phyloP scores from a whole-genome alignment of 768 basidiomycete species.

The Sarcomyxa edulis region DNA sequence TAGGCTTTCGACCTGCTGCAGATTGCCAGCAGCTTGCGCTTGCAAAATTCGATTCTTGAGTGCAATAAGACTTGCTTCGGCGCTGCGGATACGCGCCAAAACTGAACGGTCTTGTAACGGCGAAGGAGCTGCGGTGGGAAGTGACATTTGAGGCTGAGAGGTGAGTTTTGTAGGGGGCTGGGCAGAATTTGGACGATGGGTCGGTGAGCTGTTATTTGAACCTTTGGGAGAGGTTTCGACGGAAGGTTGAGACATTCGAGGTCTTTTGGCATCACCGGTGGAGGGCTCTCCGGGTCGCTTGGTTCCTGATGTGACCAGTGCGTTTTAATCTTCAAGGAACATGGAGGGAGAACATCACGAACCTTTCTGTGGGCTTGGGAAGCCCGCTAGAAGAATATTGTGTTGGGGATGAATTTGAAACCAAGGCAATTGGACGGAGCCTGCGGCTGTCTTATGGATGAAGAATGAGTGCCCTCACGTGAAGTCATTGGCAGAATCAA shows the following conservation, averaged over 20 bases:
- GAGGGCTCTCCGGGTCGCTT: slow-evolving; percentile 42
- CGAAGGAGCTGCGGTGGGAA: too few species aligned
- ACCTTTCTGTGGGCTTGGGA: slow-evolving; percentile 32
- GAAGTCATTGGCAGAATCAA: slow-evolving; percentile 9
- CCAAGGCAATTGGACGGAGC: slow-evolving; percentile 43
- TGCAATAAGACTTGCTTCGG: slow-evolving; percentile 11
- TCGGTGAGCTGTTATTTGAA: too few species aligned
- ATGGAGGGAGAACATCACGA: background rate
- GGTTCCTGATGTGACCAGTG: slow-evolving; percentile 13
- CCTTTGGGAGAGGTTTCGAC: too few species aligned
- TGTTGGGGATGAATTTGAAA: slow-evolving; percentile 46
- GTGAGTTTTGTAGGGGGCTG: too few species aligned
- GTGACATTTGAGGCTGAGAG: too few species aligned
- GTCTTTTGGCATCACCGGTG: slow-evolving; percentile 38
- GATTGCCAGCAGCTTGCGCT: slow-evolving; percentile 14
- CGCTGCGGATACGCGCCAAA: too few species aligned
- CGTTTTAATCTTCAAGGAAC: background rate
- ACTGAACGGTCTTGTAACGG: too few species aligned
- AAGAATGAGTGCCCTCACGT: background rate
- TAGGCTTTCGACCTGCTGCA: slow-evolving; percentile 9
- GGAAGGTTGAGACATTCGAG: slow-evolving; percentile 19
- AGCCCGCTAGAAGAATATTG: slow-evolving; percentile 42
- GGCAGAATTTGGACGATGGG: too few species aligned
- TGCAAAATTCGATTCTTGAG: slow-evolving; percentile 9
- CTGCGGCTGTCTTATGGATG: slow-evolving; percentile 28